phyloP scores from a whole-genome alignment of 331 rosid genomes.

The Arachis monticola region DNA sequence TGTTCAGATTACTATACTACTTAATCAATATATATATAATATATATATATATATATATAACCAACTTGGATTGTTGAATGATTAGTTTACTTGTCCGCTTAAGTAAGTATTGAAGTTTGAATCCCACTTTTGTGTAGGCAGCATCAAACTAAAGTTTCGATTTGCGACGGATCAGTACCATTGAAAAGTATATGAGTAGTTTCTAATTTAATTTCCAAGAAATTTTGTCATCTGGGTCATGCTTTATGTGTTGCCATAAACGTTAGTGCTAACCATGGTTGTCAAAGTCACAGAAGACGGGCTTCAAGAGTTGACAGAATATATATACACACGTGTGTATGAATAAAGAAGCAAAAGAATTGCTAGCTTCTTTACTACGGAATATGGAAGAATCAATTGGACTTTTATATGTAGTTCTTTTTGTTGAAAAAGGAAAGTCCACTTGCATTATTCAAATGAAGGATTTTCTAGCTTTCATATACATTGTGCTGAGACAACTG shows the following conservation, averaged over 20 bases:
- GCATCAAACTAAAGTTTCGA: too few relatives aligned
- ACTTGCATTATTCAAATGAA: background rate
- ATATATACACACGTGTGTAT: too few relatives aligned
- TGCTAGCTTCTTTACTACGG: background rate
- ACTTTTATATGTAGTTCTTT: background rate
- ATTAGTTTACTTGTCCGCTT: too few relatives aligned
- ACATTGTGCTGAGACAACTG: constrained; percentile 4
- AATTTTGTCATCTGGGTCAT: constrained; percentile 11
- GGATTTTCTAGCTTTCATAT: background rate
- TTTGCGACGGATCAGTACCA: too few relatives aligned
- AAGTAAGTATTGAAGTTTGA: too few relatives aligned
- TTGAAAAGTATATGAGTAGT: too few relatives aligned
- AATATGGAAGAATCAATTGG: background rate
- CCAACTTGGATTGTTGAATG: too few relatives aligned
- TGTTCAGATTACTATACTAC: too few relatives aligned
- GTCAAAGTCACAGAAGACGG: background rate
- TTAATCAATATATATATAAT: too few relatives aligned
- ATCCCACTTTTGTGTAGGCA: too few relatives aligned
- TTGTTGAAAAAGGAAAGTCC: background rate
- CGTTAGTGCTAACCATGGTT: background rate
- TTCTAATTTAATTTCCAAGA: constrained; percentile 1
- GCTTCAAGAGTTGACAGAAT: background rate
- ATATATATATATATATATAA: too few relatives aligned
- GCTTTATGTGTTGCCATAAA: constrained; percentile 24
- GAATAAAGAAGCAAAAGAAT: background rate